phyloP scores from a whole-genome alignment of 169 alveolate species.

The Pseudocohnilembus persalinus region DNA sequence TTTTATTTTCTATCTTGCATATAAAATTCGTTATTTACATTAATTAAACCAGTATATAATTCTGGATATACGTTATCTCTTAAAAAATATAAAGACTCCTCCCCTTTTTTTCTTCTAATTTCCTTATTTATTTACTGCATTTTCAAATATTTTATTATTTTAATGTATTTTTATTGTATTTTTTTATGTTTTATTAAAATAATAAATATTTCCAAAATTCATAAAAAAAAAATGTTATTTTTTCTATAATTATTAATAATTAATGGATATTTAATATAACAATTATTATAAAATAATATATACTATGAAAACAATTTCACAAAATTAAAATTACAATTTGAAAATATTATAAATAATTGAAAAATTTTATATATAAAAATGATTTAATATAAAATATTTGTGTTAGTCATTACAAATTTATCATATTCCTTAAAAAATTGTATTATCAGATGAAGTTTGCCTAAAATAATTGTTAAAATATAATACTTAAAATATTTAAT shows the following conservation, averaged over 20 bases:
- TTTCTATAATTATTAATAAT: no score
- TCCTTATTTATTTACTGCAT: background rate
- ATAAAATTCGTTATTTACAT: slow-evolving; percentile 7
- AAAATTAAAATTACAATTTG: background rate
- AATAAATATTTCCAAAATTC: background rate
- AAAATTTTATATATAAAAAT: no score
- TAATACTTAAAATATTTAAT: no score
- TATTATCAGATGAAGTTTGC: background rate
- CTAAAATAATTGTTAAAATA: background rate
- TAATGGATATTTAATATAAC: no score
- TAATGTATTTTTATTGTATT: no score
- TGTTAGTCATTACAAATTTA: no score
- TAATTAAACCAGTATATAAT: slow-evolving; percentile 31
- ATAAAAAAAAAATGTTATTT: no score
- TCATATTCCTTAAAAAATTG: background rate
- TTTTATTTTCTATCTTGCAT: no score
- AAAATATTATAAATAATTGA: no score
- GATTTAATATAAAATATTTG: background rate
- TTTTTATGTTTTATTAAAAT: no score
- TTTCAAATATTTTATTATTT: no score
- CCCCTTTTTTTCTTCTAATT: background rate
- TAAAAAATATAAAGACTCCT: slow-evolving; percentile 7
- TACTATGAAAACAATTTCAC: background rate
- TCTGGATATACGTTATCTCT: slow-evolving; percentile 43
- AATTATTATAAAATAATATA: no score